A percentile compares a stretch with the other conserved stretches of the same genome.
phyloP scores from a whole-genome alignment of 495 filamentous ascomycete genomes.

The Aspergillus affinis region DNA sequence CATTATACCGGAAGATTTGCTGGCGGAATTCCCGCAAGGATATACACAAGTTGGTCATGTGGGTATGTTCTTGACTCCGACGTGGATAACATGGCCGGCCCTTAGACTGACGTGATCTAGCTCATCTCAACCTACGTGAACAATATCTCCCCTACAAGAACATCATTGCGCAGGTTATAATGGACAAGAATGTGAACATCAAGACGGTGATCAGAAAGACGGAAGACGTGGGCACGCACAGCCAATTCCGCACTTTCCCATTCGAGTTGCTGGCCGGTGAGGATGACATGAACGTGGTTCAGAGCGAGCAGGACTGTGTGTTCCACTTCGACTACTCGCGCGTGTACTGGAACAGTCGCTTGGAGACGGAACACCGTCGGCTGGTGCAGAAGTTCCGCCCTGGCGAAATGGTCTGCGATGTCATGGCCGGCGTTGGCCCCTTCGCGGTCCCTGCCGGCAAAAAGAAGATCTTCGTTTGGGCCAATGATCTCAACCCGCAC shows the following conservation, averaged over 20 bases:
- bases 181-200: slow-evolving; percentile 81
- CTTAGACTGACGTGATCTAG: slow-evolving; percentile 30
- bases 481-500: slow-evolving; percentile 95
- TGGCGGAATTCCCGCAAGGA: slow-evolving; percentile 73
- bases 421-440: slow-evolving; percentile 96
- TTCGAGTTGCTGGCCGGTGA: slow-evolving; percentile 89
- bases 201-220: slow-evolving; percentile 95
- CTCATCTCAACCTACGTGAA: slow-evolving; percentile 87
- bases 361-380: slow-evolving; percentile 84
- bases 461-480: slow-evolving; percentile 90
- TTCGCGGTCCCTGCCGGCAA: slow-evolving; percentile 92
- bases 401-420: slow-evolving; percentile 89
- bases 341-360: slow-evolving; percentile 95
- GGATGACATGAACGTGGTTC: slow-evolving; percentile 75
- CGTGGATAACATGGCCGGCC: not conserved
- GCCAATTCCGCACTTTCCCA: slow-evolving; percentile 85
- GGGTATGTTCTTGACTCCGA: slow-evolving; percentile 51
- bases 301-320: slow-evolving; percentile 53
- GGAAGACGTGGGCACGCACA: slow-evolving; percentile 80
- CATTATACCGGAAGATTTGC: slow-evolving; percentile 69
- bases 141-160: slow-evolving; percentile 78
- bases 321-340: slow-evolving; percentile 62
- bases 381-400: slow-evolving; percentile 74
- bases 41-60: slow-evolving; percentile 89
- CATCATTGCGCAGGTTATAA: slow-evolving; percentile 76